phyloP scores from a whole-genome alignment of 768 basidiomycete species.

The Amanita rimosa region DNA sequence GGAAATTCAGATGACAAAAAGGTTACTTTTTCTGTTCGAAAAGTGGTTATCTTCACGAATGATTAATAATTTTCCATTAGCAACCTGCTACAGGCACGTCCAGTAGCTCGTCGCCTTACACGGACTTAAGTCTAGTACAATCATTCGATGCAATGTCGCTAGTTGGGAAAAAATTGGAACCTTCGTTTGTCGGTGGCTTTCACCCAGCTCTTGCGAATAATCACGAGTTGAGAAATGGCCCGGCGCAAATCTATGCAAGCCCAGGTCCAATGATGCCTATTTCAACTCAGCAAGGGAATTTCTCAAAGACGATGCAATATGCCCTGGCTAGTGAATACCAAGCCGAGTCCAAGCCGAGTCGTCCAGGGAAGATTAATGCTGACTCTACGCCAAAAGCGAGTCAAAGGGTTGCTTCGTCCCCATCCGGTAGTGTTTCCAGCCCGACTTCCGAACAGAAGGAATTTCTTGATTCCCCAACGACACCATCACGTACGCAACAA shows the following conservation, averaged over 20 bases:
- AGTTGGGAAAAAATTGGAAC: slow-evolving; percentile 5
- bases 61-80: too few relatives aligned
- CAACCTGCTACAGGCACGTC: not conserved
- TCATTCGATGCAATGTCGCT: slow-evolving; percentile 19
- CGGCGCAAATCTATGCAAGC: slow-evolving; percentile 12
- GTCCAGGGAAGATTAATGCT: not conserved
- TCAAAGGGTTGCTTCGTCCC: slow-evolving; percentile 7
- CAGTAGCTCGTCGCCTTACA: not conserved
- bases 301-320: slow-evolving; percentile 30
- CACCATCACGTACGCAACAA: slow-evolving; percentile 9
- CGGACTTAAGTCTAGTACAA: slow-evolving; percentile 12
- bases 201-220: slow-evolving; percentile 13
- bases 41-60: not conserved
- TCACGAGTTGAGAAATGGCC: slow-evolving; percentile 9
- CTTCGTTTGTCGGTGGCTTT: slow-evolving; percentile 42
- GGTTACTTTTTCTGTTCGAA: not conserved
- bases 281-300: slow-evolving; percentile 11
- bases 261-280: slow-evolving; percentile 17
- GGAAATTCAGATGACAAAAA: not conserved
- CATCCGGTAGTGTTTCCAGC: slow-evolving; percentile 3
- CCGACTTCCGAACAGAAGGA: slow-evolving; percentile 10
- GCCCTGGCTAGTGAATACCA: slow-evolving; percentile 13
- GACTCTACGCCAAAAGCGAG: not conserved
- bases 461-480: slow-evolving; percentile 5
- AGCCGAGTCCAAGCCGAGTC: not conserved